phyloP scores from a whole-genome alignment of 371 early-diverging fungal genomes.

The Mucor racemosus region DNA sequence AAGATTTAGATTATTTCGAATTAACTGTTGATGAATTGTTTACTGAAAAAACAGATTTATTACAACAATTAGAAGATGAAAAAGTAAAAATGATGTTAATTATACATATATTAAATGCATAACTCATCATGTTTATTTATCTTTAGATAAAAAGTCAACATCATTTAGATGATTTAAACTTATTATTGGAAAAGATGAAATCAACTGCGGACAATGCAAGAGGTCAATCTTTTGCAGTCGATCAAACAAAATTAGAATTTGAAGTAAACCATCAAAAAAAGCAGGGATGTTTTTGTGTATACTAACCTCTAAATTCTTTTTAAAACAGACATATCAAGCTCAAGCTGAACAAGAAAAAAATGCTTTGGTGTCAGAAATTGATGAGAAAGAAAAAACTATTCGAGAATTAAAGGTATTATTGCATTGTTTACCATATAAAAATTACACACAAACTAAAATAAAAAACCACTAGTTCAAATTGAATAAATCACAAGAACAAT shows the following conservation, averaged over 20 bases:
- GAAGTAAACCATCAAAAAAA: slow-evolving; percentile 8
- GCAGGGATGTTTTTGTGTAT: too few relatives aligned
- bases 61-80: slow-evolving; percentile 45
- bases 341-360: slow-evolving; percentile 12
- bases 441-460: background rate
- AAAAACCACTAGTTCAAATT: slow-evolving; percentile 3
- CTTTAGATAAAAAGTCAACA: slow-evolving; percentile 22
- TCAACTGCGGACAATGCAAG: slow-evolving; percentile 28
- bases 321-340: slow-evolving; percentile 6
- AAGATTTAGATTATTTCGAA: slow-evolving; percentile 53
- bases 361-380: background rate
- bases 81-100: slow-evolving; percentile 22
- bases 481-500: slow-evolving; percentile 19
- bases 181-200: slow-evolving; percentile 26
- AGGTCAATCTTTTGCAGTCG: slow-evolving; percentile 30
- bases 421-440: background rate
- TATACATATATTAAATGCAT: slow-evolving; percentile 4
- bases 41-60: slow-evolving; percentile 45
- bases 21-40: slow-evolving; percentile 55
- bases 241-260: slow-evolving; percentile 22
- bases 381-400: slow-evolving; percentile 14
- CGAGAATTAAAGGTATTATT: slow-evolving; percentile 8
- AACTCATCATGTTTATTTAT: background rate
- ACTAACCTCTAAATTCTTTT: background rate
- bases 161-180: slow-evolving; percentile 25